Evolutionary conservation across 495 filamentous ascomycete species (phyloP).

Genomic region (Aspergillus nidulans): DNA sequence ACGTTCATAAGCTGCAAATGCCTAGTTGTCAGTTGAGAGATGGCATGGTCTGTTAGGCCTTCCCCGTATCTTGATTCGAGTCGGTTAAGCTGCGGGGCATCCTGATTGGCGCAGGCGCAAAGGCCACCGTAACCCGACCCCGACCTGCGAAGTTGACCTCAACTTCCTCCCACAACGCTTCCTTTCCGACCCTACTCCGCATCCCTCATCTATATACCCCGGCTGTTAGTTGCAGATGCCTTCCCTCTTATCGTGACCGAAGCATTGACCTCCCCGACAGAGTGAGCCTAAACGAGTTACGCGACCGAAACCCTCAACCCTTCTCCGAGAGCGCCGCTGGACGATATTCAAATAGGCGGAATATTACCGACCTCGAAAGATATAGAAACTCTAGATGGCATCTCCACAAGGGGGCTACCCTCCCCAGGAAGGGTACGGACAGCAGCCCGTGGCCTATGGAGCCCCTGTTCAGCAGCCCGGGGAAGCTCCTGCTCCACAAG

Average conservation of each 20-base stretch:
- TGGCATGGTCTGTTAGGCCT: neutral
- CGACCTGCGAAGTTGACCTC: conserved; percentile 2
- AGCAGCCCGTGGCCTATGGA: conserved; percentile 19
- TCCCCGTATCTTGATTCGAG: neutral
- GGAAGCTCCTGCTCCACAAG: conserved; percentile 27
- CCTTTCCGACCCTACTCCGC: neutral
- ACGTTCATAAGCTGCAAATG: neutral
- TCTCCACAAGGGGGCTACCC: conserved; percentile 64
- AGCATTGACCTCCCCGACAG: conserved; percentile 14
- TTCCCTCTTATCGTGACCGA: conserved; percentile 8
- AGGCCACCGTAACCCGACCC: conserved; percentile 36
- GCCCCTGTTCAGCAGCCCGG: conserved; percentile 12
- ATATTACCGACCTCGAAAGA: neutral
- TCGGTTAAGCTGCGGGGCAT: conserved; percentile 17
- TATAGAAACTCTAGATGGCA: conserved; percentile 37
- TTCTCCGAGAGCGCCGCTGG: neutral
- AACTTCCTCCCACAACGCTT: conserved; percentile 9
- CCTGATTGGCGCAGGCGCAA: conserved; percentile 39
- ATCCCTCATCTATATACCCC: neutral
- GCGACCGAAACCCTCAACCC: conserved; percentile 7
- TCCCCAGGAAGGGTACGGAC: conserved; percentile 49
- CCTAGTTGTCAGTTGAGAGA: neutral
- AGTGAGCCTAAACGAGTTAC: conserved; percentile 20
- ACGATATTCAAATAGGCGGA: conserved; percentile 5
- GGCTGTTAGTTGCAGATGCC: conserved; percentile 17